Percentiles rank a stretch among this genome's conserved stretches.
Conservation (phyloP, 176 grass and related monocot genomes). For the Paspalum notatum region DNA sequence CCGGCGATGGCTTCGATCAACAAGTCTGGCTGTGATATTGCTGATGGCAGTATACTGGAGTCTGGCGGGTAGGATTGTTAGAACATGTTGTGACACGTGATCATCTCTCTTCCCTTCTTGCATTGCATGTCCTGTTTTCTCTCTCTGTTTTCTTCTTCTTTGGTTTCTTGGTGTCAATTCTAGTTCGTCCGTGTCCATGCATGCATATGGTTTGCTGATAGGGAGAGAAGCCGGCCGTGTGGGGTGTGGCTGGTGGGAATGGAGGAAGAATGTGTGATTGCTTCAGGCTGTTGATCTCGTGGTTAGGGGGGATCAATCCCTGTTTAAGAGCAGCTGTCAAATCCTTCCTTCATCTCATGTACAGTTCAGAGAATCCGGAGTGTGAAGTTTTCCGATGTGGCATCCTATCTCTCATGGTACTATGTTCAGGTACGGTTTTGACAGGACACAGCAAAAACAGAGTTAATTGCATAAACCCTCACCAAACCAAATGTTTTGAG, state of each 20-base stretch:
- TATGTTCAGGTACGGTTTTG: neutral
- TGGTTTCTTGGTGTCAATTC: constrained; percentile 26
- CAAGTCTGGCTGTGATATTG: constrained; percentile 56
- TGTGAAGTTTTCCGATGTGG: neutral
- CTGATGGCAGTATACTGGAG: neutral
- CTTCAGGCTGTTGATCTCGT: constrained; percentile 4
- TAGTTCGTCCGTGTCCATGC: constrained; percentile 26
- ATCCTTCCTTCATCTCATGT: neutral
- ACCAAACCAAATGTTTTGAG: neutral
- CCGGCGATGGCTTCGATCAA: constrained; percentile 51
- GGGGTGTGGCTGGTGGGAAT: constrained; percentile 4
- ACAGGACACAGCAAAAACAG: neutral
- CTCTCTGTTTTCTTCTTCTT: neutral
- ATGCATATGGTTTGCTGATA: constrained; percentile 24
- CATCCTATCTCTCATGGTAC: neutral
- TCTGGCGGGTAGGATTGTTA: constrained; percentile 11
- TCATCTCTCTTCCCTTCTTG: constrained; percentile 16
- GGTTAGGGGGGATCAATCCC: neutral
- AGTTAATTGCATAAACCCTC: neutral
- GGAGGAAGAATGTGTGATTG: constrained; percentile 7
- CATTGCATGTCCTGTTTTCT: neutral
- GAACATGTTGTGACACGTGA: constrained; percentile 19
- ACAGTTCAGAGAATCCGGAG: neutral
- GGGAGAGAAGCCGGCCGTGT: neutral
- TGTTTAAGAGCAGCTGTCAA: neutral